Percentiles rank a stretch among this genome's conserved stretches.
Evolutionary conservation across 163 green algal genomes (phyloP).

Genomic region (Chloromonas sp.): DNA sequence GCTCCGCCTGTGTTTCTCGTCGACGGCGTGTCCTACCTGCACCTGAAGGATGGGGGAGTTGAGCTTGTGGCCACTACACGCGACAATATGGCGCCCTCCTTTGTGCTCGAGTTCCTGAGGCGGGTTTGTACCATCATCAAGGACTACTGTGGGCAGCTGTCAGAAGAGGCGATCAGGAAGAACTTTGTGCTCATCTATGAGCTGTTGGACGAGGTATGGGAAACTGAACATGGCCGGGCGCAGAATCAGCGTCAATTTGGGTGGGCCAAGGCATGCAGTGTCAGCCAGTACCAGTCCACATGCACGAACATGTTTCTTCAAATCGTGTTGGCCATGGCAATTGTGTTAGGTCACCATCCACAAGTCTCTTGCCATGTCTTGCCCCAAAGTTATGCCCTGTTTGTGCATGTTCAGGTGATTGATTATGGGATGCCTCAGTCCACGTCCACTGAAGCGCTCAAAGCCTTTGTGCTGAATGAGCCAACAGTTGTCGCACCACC

Average conservation of each 20-base stretch:
- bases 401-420: conserved; percentile 30
- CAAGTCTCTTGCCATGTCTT: too few species aligned
- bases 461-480: conserved; percentile 91
- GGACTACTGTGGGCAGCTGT: conserved; percentile 87
- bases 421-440: conserved; percentile 86
- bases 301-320: too few species aligned
- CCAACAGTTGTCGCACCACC: conserved; percentile 55
- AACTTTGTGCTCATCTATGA: conserved; percentile 98
- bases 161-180: conserved; percentile 87
- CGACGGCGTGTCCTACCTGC: conserved; percentile 91
- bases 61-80: conserved; percentile 84
- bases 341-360: too few species aligned
- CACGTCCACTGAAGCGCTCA: conserved; percentile 86
- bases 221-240: too few species aligned
- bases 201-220: conserved; percentile 81
- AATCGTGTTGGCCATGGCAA: too few species aligned
- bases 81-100: conserved; percentile 79
- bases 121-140: conserved; percentile 76
- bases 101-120: conserved; percentile 89
- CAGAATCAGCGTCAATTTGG: too few species aligned
- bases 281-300: too few species aligned
- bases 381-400: too few species aligned
- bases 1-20: conserved; percentile 79
- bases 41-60: conserved; percentile 77
- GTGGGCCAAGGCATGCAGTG: too few species aligned